phyloP scores from a whole-genome alignment of 1,139 yeast species.

The Geotrichum candidum region DNA sequence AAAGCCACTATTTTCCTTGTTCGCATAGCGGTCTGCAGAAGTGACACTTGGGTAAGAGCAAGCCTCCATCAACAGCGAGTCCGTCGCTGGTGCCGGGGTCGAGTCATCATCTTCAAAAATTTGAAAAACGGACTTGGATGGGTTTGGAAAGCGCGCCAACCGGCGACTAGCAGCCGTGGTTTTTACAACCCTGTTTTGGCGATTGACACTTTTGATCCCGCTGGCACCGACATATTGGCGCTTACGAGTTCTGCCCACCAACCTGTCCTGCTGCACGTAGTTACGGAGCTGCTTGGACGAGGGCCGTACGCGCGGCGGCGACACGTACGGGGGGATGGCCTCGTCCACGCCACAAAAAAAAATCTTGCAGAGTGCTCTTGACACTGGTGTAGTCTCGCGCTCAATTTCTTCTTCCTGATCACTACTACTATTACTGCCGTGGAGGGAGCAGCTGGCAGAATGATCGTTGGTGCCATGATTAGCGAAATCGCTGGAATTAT shows the following conservation, averaged over 20 bases:
- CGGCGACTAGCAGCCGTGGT: too few relatives aligned
- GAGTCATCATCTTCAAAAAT: too few relatives aligned
- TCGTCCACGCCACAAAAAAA: neutral
- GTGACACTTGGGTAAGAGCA: too few relatives aligned
- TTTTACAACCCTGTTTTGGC: neutral
- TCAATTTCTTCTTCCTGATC: neutral
- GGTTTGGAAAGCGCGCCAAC: too few relatives aligned
- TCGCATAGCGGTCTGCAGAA: too few relatives aligned
- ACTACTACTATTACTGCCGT: too few relatives aligned
- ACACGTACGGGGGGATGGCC: neutral
- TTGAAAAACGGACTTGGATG: too few relatives aligned
- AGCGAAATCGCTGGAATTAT: neutral
- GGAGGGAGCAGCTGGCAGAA: too few relatives aligned
- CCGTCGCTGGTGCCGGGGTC: too few relatives aligned
- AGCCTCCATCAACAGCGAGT: too few relatives aligned
- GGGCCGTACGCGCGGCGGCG: neutral
- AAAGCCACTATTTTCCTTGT: too few relatives aligned
- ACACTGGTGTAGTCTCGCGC: neutral
- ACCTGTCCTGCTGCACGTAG: neutral
- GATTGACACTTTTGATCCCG: neutral
- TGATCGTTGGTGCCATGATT: neutral
- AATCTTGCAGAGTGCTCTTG: neutral
- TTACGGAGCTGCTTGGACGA: neutral
- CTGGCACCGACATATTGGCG: neutral
- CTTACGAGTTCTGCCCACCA: neutral